Evolutionary conservation across 2,329 filamentous ascomycete species (phyloP).

Genomic region (Chaetomiaceae sp.): DNA sequence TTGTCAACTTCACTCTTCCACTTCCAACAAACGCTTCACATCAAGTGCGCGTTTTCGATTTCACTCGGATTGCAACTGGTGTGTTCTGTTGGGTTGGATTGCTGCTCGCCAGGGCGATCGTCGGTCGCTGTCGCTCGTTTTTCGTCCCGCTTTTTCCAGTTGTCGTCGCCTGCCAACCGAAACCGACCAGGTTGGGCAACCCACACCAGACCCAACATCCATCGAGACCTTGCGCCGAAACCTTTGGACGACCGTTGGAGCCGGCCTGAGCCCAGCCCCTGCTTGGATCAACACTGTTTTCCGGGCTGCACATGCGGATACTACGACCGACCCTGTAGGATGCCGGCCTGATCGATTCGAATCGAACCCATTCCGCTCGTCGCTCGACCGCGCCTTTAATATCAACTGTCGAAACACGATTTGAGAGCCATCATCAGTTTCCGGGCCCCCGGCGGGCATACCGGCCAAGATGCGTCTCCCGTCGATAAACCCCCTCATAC

Average conservation of each 20-base stretch:
- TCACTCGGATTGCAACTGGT: neutral
- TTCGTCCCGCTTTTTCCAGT: neutral
- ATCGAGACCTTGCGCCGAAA: neutral
- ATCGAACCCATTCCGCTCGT: neutral
- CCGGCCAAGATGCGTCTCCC: slow-evolving; percentile 41
- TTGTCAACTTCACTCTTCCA: slow-evolving; percentile 5
- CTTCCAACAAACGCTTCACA: neutral
- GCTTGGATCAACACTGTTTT: too few species aligned
- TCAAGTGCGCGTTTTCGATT: neutral
- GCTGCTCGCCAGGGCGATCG: neutral
- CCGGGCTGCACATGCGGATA: too few species aligned
- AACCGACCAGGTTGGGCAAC: too few species aligned
- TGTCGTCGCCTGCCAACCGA: too few species aligned
- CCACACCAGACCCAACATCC: too few species aligned
- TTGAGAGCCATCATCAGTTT: neutral
- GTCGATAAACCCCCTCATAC: slow-evolving; percentile 39
- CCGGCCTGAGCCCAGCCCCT: neutral
- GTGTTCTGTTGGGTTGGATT: neutral
- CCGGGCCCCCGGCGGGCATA: slow-evolving; percentile 3
- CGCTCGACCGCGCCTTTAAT: neutral
- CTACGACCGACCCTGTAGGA: neutral
- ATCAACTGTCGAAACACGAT: neutral
- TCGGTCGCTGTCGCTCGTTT: slow-evolving; percentile 14
- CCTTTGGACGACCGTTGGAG: neutral
- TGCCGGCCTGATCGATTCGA: slow-evolving; percentile 1